Evolutionary conservation across 2,329 filamentous ascomycete genomes (phyloP), one percentile per base, ranked within the genome.

Genomic region (Fusarium nanum): DNA sequence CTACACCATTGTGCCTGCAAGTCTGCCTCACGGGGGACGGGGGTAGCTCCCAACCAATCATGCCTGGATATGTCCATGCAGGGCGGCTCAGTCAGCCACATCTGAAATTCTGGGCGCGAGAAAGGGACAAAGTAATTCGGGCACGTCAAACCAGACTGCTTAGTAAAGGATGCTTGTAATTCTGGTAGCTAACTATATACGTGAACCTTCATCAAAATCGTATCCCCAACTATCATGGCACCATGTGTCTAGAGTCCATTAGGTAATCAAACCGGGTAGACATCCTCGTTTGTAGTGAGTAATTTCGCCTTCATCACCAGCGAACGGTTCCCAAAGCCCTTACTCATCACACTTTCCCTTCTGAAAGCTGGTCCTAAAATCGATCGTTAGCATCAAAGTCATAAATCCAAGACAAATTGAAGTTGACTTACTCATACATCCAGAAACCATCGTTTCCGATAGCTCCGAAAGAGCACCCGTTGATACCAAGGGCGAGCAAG

Each of bases 391-490:
- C 22, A 4, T 9, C 23, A 25, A 25, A 25, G 23, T 25, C 23
- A 7, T 2, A 10, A 0, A 6, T 0, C 3, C 14, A 18, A 12
- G 2, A 1, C 1, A 37, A 0, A 2, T 2, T 2, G 0, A 11
- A 20, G 3, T 11, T 12, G 13, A 42, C 64, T 60, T 54, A 71
- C 69, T 67, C 44, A 5, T 48, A 49, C 11, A 25, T 23, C 61
- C 68, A 71, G 25, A 37, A 37, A 1, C 52, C 53, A 55, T 72
- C 28, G 40, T n/a, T 1, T 25, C 28, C 5, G 23, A 27, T 12
- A 1, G 54, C 55, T 46, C 69, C 65, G 1, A n/a, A 32, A 0
- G 42, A 1, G 41, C 68, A 72, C 0, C 48, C 46, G 2, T 70
- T 23, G 22, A 71, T 56, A 1, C 58, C 45, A 6, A 64, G 49